phyloP scores from a whole-genome alignment of 225 moss, liverwort and hornwort species.

The Ulota crispa region DNA sequence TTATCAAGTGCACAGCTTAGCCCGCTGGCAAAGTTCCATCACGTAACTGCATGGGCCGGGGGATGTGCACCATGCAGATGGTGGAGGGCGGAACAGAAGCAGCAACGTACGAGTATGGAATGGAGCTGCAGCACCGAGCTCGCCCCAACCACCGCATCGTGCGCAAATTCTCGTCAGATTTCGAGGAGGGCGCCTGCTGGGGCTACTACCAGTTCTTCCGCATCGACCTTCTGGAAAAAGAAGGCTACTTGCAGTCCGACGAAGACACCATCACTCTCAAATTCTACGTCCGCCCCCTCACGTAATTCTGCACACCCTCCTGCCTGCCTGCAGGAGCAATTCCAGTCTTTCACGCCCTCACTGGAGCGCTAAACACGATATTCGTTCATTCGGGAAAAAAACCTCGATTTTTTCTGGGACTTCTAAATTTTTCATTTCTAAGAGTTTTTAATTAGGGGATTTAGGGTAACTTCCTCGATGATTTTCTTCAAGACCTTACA shows the following conservation, averaged over 20 bases:
- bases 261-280: slow-evolving; percentile 52
- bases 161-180: slow-evolving; percentile 68
- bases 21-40: background rate
- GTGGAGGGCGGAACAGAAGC: slow-evolving; percentile 54
- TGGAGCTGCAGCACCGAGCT: slow-evolving; percentile 55
- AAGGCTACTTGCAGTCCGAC: slow-evolving; percentile 55
- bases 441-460: too few species aligned
- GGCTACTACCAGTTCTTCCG: slow-evolving; percentile 72
- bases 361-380: too few species aligned
- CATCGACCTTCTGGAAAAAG: slow-evolving; percentile 62
- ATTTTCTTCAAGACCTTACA: too few species aligned
- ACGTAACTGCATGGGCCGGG: background rate
- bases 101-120: slow-evolving; percentile 68
- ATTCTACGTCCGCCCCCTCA: slow-evolving; percentile 63
- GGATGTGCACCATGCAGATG: slow-evolving; percentile 39
- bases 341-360: too few species aligned
- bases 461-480: too few species aligned
- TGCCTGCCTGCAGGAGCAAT: too few species aligned
- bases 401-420: too few species aligned
- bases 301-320: slow-evolving; percentile 24
- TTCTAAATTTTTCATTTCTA: too few species aligned
- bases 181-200: slow-evolving; percentile 69
- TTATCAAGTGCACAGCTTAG: too few species aligned
- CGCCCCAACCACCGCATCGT: slow-evolving; percentile 58
- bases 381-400: too few species aligned